These are phyloP conservation scores for Aspergillus novoparasiticus DNA, from an alignment of 2,329 filamentous ascomycete species.

Conservation along the genomic window DNA sequence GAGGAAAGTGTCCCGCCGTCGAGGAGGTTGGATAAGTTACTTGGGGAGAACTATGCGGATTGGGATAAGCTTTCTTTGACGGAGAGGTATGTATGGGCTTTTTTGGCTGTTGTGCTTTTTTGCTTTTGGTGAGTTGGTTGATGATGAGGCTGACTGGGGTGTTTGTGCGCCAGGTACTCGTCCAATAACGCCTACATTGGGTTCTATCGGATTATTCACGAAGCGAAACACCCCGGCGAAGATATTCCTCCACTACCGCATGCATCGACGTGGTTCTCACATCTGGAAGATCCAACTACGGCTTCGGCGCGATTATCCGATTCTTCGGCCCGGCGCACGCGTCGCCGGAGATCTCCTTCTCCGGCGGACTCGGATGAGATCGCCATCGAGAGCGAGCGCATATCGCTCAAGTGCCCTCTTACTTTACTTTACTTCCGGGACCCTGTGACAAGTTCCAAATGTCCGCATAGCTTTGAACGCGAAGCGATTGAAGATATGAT, in stretches of 20 bases:
- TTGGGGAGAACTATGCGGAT: constrained; percentile 34
- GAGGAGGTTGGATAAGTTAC: constrained; percentile 38
- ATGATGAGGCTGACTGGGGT: not conserved
- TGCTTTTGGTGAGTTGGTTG: not conserved
- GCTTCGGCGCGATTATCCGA: not conserved
- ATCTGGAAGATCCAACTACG: constrained; percentile 43
- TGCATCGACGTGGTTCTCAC: constrained; percentile 64
- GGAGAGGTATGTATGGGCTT: constrained; percentile 37
- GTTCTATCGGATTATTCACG: constrained; percentile 65
- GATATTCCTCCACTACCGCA: constrained; percentile 57
- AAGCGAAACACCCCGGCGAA: constrained; percentile 58
- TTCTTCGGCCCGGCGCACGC: constrained; percentile 8
- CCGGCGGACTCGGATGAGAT: constrained; percentile 46
- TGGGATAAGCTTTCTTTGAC: constrained; percentile 45
- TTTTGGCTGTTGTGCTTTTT: not conserved
- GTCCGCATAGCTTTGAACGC: constrained; percentile 54
- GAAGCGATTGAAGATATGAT: constrained; percentile 51
- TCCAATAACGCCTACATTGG: constrained; percentile 61
- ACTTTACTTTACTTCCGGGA: constrained; percentile 49
- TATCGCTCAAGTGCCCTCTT: constrained; percentile 51
- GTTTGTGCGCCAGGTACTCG: constrained; percentile 51
- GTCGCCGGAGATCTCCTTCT: constrained; percentile 18
- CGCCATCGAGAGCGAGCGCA: constrained; percentile 48
- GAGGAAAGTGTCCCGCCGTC: constrained; percentile 32
- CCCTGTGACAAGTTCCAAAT: constrained; percentile 52